Evolutionary conservation across 1,139 yeast species (phyloP).

Genomic region (Hemisphaericaspora xylofermentans): DNA sequence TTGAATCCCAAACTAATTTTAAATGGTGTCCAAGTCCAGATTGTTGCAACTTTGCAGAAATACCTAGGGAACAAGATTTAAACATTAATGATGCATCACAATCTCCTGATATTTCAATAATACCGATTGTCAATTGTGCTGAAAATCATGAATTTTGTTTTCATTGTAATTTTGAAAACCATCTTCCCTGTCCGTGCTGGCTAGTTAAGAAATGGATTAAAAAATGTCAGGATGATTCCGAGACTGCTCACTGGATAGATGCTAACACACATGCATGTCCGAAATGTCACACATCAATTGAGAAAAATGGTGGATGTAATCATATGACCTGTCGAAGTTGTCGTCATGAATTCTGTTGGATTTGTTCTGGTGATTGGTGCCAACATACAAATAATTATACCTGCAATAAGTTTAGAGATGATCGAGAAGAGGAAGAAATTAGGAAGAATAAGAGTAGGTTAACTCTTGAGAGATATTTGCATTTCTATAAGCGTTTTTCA

Average conservation of each 20-base stretch:
- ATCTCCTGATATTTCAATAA: slow-evolving; percentile 22
- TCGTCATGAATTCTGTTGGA: slow-evolving; percentile 86
- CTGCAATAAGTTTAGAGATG: slow-evolving; percentile 59
- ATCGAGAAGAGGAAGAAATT: slow-evolving; percentile 21
- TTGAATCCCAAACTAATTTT: slow-evolving; percentile 50
- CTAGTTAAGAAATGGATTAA: slow-evolving; percentile 71
- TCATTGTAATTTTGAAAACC: slow-evolving; percentile 73
- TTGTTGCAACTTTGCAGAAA: slow-evolving; percentile 59
- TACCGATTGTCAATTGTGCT: slow-evolving; percentile 70
- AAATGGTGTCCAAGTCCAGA: slow-evolving; percentile 90
- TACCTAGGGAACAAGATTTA: slow-evolving; percentile 29
- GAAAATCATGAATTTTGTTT: slow-evolving; percentile 77
- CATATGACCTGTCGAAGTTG: slow-evolving; percentile 92
- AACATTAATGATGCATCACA: slow-evolving; percentile 11
- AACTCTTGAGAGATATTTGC: slow-evolving; percentile 66
- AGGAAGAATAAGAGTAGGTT: slow-evolving; percentile 35
- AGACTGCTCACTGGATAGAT: slow-evolving; percentile 86
- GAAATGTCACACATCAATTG: slow-evolving; percentile 58
- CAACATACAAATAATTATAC: slow-evolving; percentile 68
- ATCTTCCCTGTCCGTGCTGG: slow-evolving; percentile 79
- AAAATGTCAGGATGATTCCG: slow-evolving; percentile 84
- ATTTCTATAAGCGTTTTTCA: slow-evolving; percentile 72
- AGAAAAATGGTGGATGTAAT: slow-evolving; percentile 93
- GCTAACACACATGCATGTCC: slow-evolving; percentile 87
- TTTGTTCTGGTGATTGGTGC: slow-evolving; percentile 77